Evolutionary conservation across 139 green algal species (phyloP).

Genomic region (Tetraselmis striata): DNA sequence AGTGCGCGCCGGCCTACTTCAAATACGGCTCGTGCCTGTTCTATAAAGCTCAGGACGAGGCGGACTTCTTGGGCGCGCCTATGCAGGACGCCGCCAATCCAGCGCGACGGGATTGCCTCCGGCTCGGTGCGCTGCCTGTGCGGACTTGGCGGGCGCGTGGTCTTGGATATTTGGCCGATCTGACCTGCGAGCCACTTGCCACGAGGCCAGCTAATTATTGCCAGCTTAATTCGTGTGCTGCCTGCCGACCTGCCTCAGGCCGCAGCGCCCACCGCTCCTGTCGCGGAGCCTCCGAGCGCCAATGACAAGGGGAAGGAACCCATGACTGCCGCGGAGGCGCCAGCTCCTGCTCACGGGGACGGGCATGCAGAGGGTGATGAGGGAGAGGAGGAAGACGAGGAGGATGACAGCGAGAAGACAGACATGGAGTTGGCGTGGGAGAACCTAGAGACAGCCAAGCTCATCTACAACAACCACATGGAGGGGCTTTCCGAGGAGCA

Average conservation of each 20-base stretch:
- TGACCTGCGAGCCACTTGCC: too few relatives aligned
- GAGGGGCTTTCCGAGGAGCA: constrained; percentile 21
- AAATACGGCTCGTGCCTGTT: constrained; percentile 60
- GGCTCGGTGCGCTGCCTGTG: background rate
- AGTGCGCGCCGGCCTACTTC: constrained; percentile 58
- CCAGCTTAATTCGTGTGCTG: too few relatives aligned
- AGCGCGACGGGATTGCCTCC: background rate
- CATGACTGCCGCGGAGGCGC: background rate
- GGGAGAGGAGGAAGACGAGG: constrained; percentile 21
- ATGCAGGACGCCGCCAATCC: constrained; percentile 16
- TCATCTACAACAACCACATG: constrained; percentile 27
- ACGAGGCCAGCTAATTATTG: too few relatives aligned
- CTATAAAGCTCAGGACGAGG: constrained; percentile 52
- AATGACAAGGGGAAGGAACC: constrained; percentile 34
- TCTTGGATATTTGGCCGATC: too few relatives aligned
- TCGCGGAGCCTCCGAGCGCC: background rate
- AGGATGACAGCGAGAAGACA: constrained; percentile 29
- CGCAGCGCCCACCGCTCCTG: constrained; percentile 2
- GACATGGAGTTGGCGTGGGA: constrained; percentile 73
- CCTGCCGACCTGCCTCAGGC: background rate
- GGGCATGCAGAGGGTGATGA: constrained; percentile 22
- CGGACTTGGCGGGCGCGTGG: too few relatives aligned
- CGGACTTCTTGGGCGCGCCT: constrained; percentile 49
- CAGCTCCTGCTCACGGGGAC: constrained; percentile 8
- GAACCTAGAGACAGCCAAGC: constrained; percentile 45